Percentiles rank a stretch among this genome's conserved stretches.
Conservation (phyloP, 164 flowering plant genomes). For the Vitis vinifera region ASM3070453v1 NC_081816.1:8661501-8662000, state of each 20-base stretch:
- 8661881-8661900: constrained; percentile 30
- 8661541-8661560: constrained; percentile 74
- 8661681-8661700: constrained; percentile 47
- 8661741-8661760: constrained; percentile 2
- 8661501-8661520: constrained; percentile 51
- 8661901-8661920: constrained; percentile 63
- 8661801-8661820: constrained; percentile 63
- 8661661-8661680: constrained; percentile 50
- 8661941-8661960: constrained; percentile 87
- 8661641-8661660: constrained; percentile 5
- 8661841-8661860: constrained; percentile 19
- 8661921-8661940: constrained; percentile 47
- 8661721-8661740: constrained; percentile 34
- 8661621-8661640: constrained; percentile 29
- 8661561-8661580: constrained; percentile 51
- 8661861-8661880: constrained; percentile 12
- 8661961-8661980: constrained; percentile 69
- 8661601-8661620: constrained; percentile 73
- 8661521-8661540: constrained; percentile 32
- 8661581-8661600: constrained; percentile 53
- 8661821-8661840: constrained; percentile 20
- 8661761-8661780: constrained; percentile 10
- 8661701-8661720: constrained; percentile 37
- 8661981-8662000: constrained; percentile 43
- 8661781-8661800: constrained; percentile 46